A percentile compares a stretch with the other conserved stretches of the same genome.
Evolutionary conservation across 2,329 filamentous ascomycete genomes (phyloP).

Genomic region (Gnomoniopsis sp.): DNA sequence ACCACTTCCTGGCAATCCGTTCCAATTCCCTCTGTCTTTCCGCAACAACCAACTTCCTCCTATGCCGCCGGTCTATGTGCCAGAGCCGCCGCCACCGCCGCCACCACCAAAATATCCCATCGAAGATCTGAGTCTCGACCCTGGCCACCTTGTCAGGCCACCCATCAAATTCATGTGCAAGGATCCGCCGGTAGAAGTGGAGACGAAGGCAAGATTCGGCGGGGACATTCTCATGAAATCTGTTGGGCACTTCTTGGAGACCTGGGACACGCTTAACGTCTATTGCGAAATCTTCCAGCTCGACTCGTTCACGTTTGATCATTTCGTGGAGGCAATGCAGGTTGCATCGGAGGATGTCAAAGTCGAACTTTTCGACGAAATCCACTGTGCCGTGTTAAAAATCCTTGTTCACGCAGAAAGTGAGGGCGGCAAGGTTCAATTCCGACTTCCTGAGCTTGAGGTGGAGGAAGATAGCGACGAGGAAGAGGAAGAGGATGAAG

Average conservation of each 20-base stretch:
- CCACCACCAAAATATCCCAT: slow-evolving; percentile 90
- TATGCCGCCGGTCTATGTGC: slow-evolving; percentile 36
- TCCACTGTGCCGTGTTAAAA: slow-evolving; percentile 89
- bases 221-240: slow-evolving; percentile 75
- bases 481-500: slow-evolving; percentile 57
- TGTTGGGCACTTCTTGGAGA: slow-evolving; percentile 81
- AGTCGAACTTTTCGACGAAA: slow-evolving; percentile 83
- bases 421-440: slow-evolving; percentile 74
- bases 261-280: slow-evolving; percentile 97
- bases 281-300: slow-evolving; percentile 92
- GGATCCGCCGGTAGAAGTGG: slow-evolving; percentile 52
- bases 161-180: slow-evolving; percentile 72
- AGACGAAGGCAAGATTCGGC: slow-evolving; percentile 43
- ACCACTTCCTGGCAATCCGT: slow-evolving; percentile 42
- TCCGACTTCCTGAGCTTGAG: slow-evolving; percentile 72
- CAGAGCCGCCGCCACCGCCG: slow-evolving; percentile 56
- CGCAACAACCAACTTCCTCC: slow-evolving; percentile 39
- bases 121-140: slow-evolving; percentile 82
- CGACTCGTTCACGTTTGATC: slow-evolving; percentile 97
- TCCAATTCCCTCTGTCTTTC: slow-evolving; percentile 43
- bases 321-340: slow-evolving; percentile 84
- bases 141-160: slow-evolving; percentile 66
- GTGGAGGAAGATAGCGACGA: slow-evolving; percentile 67
- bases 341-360: slow-evolving; percentile 70
- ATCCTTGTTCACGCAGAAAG: slow-evolving; percentile 73